phyloP scores from a whole-genome alignment of 148 eudicot genomes.

The Cornus florida region DNA sequence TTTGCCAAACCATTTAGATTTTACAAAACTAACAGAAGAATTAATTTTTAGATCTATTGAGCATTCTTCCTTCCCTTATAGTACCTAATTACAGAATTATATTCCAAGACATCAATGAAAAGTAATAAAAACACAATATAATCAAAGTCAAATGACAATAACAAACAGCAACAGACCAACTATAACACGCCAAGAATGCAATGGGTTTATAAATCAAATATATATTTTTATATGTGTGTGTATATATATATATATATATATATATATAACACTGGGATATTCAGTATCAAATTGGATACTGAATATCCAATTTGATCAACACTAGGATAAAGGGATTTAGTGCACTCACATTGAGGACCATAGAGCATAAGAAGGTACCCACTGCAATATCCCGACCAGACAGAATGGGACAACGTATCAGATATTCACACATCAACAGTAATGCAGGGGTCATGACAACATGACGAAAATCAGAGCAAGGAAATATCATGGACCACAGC shows the following conservation, averaged over 20 bases:
- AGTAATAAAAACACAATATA: background rate
- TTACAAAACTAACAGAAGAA: background rate
- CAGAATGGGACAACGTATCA: conserved; percentile 76
- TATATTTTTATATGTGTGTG: too few species aligned
- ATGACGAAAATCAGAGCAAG: conserved; percentile 97
- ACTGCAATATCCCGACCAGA: conserved; percentile 79
- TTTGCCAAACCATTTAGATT: background rate
- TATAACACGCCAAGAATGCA: too few species aligned
- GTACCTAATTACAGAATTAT: background rate
- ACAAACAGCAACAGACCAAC: background rate
- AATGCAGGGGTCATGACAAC: conserved; percentile 89
- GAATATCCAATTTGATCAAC: background rate
- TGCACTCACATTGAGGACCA: conserved; percentile 74
- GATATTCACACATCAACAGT: conserved; percentile 82
- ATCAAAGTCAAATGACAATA: background rate
- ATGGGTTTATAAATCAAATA: too few species aligned
- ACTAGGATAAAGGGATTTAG: background rate
- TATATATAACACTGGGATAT: too few species aligned
- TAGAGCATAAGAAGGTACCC: conserved; percentile 84
- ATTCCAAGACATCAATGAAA: background rate
- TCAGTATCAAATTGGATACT: background rate
- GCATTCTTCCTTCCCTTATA: background rate
- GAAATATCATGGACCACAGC: conserved; percentile 95
- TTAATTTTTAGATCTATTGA: background rate
- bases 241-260: too few species aligned